Evolutionary conservation across 1,284 basidiomycete species (phyloP).

Genomic region (Butyriboletus appendiculatus): DNA sequence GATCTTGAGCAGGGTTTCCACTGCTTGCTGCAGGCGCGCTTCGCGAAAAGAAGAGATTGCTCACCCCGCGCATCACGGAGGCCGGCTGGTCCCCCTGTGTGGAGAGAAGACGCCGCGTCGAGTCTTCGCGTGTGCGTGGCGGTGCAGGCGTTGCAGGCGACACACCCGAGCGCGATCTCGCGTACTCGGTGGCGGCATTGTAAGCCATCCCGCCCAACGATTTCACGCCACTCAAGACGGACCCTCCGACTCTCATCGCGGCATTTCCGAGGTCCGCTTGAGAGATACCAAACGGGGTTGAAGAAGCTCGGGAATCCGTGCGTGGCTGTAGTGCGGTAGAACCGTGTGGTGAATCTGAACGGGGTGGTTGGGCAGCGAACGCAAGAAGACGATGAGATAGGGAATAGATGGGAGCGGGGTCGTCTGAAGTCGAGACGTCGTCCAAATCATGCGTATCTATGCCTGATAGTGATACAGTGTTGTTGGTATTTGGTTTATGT

Average conservation of each 20-base stretch:
- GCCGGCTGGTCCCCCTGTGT: slow-evolving; percentile 15
- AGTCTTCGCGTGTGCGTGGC: slow-evolving; percentile 4
- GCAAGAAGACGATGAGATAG: slow-evolving; percentile 65
- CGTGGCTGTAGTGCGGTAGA: slow-evolving; percentile 23
- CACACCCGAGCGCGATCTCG: slow-evolving; percentile 23
- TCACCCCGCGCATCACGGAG: slow-evolving; percentile 23
- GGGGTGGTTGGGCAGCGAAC: slow-evolving; percentile 50
- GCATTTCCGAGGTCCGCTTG: slow-evolving; percentile 54
- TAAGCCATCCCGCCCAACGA: slow-evolving; percentile 64
- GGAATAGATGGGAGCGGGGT: slow-evolving; percentile 53
- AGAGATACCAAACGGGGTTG: slow-evolving; percentile 32
- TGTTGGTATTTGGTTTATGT: slow-evolving; percentile 35
- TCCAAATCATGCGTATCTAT: slow-evolving; percentile 32
- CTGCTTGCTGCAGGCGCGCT: slow-evolving; percentile 56
- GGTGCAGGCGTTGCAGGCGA: slow-evolving; percentile 9
- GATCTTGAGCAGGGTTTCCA: slow-evolving; percentile 17
- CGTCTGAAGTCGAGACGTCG: slow-evolving; percentile 11
- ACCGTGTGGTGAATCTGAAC: slow-evolving; percentile 28
- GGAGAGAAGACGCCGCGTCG: slow-evolving; percentile 10
- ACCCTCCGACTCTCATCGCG: slow-evolving; percentile 60
- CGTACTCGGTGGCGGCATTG: slow-evolving; percentile 46
- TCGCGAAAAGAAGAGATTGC: slow-evolving; percentile 53
- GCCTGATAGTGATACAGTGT: slow-evolving; percentile 42
- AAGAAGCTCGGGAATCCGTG: slow-evolving; percentile 22
- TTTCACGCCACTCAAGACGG: slow-evolving; percentile 63